Conservation (phyloP, 768 basidiomycete species). For the Hydnomerulius pinastri region DNA sequence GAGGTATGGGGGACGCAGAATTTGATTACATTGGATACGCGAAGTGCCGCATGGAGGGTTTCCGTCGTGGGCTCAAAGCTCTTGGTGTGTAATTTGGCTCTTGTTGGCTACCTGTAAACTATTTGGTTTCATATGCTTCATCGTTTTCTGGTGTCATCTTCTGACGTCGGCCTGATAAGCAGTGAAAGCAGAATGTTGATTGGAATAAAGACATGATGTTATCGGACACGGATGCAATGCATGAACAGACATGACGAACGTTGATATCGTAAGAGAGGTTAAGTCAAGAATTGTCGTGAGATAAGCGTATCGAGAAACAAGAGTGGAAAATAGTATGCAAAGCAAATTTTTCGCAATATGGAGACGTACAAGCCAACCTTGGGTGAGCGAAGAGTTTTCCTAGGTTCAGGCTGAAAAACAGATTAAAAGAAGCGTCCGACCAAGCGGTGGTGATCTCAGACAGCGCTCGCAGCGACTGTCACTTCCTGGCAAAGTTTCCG, state of each 20-base stretch:
- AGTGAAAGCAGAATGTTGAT: constrained; percentile 37
- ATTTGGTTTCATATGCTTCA: neutral
- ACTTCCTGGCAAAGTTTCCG: constrained; percentile 6
- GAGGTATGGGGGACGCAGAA: constrained; percentile 60
- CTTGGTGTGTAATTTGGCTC: constrained; percentile 37
- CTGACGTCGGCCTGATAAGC: neutral
- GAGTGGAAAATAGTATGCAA: constrained; percentile 20
- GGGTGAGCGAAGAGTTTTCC: constrained; percentile 5
- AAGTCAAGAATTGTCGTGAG: constrained; percentile 38
- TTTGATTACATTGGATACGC: constrained; percentile 93
- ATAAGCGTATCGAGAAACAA: constrained; percentile 25
- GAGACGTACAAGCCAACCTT: neutral
- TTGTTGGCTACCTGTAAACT: constrained; percentile 3
- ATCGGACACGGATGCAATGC: constrained; percentile 20
- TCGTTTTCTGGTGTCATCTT: neutral
- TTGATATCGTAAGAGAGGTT: constrained; percentile 39
- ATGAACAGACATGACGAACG: constrained; percentile 40
- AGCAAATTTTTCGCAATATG: constrained; percentile 4
- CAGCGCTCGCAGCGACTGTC: constrained; percentile 6
- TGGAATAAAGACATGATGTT: constrained; percentile 49
- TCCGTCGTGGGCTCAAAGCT: constrained; percentile 54
- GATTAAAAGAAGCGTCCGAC: constrained; percentile 44
- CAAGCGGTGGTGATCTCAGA: constrained; percentile 38
- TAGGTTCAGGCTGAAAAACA: constrained; percentile 6
- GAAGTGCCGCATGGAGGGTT: constrained; percentile 61